Evolutionary conservation across 345 rosid species (phyloP).

Genomic region (Populus alba): DNA sequence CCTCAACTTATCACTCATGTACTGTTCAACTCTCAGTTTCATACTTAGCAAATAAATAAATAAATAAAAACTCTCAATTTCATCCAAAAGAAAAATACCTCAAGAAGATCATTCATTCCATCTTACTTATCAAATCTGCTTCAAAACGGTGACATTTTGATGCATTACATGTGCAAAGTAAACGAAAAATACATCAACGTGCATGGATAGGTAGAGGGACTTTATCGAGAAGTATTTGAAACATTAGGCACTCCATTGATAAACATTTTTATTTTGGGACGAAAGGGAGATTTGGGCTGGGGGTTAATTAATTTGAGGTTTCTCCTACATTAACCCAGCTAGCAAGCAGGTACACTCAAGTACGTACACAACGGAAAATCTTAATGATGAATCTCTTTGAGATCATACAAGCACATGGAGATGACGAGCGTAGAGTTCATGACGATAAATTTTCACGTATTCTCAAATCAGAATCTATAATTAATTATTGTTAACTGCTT

Average conservation of each 20-base stretch:
- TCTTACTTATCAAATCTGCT: not conserved
- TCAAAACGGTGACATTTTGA: not conserved
- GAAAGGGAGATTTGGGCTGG: not conserved
- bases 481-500: not conserved
- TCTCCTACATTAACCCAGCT: not conserved
- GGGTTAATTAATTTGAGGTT: not conserved
- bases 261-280: not conserved
- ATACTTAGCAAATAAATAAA: too few species aligned
- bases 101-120: not conserved
- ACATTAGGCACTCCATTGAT: not conserved
- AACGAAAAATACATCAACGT: not conserved
- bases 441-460: not conserved
- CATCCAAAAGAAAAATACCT: not conserved
- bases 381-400: conserved; percentile 21
- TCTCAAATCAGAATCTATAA: not conserved
- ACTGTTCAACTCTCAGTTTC: too few species aligned
- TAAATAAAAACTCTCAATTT: too few species aligned
- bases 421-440: conserved; percentile 19
- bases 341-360: not conserved
- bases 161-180: not conserved
- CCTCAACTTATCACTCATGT: too few species aligned
- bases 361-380: conserved; percentile 1
- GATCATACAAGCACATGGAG: conserved; percentile 29
- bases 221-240: not conserved
- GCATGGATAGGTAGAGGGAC: not conserved